These are phyloP conservation scores for Lentinula sp. DNA, from an alignment of 768 basidiomycete species.

Conservation along the genomic window DNA sequence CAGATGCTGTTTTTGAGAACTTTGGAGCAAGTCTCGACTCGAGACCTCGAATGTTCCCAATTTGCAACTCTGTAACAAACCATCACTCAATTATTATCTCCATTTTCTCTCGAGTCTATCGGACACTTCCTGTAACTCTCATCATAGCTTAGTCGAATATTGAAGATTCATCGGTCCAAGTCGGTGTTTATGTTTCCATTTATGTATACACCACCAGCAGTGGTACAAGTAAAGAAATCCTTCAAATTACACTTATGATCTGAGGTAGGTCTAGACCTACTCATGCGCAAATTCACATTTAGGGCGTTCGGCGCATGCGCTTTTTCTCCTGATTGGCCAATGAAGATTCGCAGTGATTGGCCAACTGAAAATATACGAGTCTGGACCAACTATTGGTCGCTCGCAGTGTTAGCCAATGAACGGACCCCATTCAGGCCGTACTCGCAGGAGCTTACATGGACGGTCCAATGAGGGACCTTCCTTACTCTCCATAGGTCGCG, in stretches of 20 bases:
- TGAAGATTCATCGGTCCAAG: no score
- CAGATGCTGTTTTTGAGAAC: background rate
- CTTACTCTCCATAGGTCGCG: background rate
- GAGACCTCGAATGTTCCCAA: background rate
- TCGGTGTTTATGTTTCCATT: no score
- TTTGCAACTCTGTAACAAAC: background rate
- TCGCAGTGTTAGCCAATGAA: background rate
- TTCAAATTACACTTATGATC: background rate
- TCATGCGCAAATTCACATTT: background rate
- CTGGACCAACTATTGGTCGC: background rate
- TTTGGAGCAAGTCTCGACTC: slow-evolving; percentile 1
- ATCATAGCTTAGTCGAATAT: no score
- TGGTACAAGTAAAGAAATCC: no score
- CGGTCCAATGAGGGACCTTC: background rate
- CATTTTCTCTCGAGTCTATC: background rate
- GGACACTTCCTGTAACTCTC: background rate
- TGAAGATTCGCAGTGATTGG: background rate
- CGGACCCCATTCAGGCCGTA: background rate
- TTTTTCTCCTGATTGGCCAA: background rate
- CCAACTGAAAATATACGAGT: background rate
- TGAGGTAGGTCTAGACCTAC: background rate
- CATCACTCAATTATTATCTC: background rate
- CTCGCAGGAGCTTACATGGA: background rate
- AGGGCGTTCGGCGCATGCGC: no score
- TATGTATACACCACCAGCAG: no score